Base-by-base conservation (phyloP, 371 early-diverging fungal genomes). In the Cladochytrium tenue region DNA sequence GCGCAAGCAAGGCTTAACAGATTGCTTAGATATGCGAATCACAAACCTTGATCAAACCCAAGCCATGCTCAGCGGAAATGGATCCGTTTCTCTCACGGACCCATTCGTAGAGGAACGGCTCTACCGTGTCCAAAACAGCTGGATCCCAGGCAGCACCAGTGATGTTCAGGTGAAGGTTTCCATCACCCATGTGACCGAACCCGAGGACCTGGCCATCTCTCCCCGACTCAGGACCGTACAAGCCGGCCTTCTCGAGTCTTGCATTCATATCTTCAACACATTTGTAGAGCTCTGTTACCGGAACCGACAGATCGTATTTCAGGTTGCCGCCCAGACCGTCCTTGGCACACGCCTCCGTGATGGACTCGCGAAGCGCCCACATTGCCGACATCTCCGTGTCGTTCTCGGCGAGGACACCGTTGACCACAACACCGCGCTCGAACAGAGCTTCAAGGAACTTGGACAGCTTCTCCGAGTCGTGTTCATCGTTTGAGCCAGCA, bases 81-180 rank as follows among this genome's bases (percentile, higher is more conserved):
- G 89, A 88, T 5, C 93, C 93, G 20, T 85, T 71, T 28, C 70
- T 35, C n/a, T 65, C 55, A 58, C 69, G 58, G 0, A 89, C 89
- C 90, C 90, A 91, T 76, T 98, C 94, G 71, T 93, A 97, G 5
- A 98, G 81, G 66, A 79, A 94, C n/a, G 96, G 95, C 77, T 98
- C 98, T 50, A 97, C 89, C 36, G 89, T 69, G 28, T 78, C 70
- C 27, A 88, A 83, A 0, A 91, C 81, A 2, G 61, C 70, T 26
- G 35, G 50, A 23, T 68, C 69, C 60, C 68, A 72, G n/a, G 58
- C 72, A 1, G 74, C 68, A 23, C 93, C 88, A 17, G 90, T 90
- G 35, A 97, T 88, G 75, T 96, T 96, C 66, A 98, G 79, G 76
- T 98, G 98, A 63, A 97, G 67, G 74, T 98, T 97, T 20, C 93